Conservation (phyloP, 179 eudicot species). For the Amaranthus tricolor region DNA sequence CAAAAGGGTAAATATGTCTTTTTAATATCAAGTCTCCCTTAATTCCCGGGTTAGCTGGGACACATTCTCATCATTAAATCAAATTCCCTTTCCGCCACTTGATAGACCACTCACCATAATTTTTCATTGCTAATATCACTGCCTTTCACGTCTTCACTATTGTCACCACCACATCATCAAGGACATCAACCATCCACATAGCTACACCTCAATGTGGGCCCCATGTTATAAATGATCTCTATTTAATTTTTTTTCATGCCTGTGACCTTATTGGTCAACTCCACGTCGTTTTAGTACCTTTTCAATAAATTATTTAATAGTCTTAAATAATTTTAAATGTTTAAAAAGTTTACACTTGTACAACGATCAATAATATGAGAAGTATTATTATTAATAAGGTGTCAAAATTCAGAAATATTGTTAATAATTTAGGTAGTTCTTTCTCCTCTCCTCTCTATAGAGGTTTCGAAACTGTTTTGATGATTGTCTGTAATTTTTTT, state of each 20-base stretch:
- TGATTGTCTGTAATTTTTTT: too few relatives aligned
- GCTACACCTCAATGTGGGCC: neutral
- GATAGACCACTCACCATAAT: neutral
- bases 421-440: too few relatives aligned
- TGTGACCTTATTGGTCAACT: slow-evolving; percentile 10
- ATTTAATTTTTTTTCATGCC: neutral
- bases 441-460: too few relatives aligned
- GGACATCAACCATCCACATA: neutral
- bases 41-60: slow-evolving; percentile 23
- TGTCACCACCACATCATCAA: slow-evolving; percentile 1
- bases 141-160: neutral
- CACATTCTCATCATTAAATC: neutral
- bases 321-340: too few relatives aligned
- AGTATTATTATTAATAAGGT: too few relatives aligned
- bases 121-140: slow-evolving; percentile 7
- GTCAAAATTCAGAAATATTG: too few relatives aligned
- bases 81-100: slow-evolving; percentile 18
- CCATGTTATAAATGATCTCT: neutral
- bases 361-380: too few relatives aligned
- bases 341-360: too few relatives aligned
- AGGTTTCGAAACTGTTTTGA: too few relatives aligned
- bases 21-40: neutral
- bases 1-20: slow-evolving; percentile 23
- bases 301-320: too few relatives aligned
- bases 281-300: neutral